Evolutionary conservation across 2,329 filamentous ascomycete species (phyloP).

Genomic region (Periglandula ipomoeae): DNA sequence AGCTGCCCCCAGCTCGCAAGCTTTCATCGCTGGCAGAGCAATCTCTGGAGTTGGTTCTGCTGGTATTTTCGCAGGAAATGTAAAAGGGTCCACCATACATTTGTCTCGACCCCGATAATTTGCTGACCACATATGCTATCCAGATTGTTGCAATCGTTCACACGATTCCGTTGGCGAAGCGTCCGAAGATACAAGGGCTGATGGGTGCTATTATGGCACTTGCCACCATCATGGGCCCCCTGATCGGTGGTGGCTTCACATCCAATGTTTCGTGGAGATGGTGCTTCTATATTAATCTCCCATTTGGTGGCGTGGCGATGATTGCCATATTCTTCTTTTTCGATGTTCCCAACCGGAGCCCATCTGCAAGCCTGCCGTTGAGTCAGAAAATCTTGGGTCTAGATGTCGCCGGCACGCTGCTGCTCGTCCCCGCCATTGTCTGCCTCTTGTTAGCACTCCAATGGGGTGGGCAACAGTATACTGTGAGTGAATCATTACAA

Average conservation of each 20-base stretch:
- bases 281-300: constrained; percentile 23
- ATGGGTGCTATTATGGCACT: background rate
- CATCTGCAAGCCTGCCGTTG: background rate
- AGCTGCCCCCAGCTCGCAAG: constrained; percentile 24
- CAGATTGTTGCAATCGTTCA: no score
- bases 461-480: constrained; percentile 30
- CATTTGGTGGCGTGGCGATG: constrained; percentile 14
- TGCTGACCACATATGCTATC: no score
- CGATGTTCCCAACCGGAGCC: constrained; percentile 16
- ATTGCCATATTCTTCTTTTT: constrained; percentile 22
- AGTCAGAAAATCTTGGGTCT: constrained; percentile 10
- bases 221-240: background rate
- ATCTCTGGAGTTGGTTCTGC: constrained; percentile 34
- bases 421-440: constrained; percentile 22
- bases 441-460: constrained; percentile 38
- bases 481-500: no score
- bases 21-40: constrained; percentile 37
- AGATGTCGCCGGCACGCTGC: constrained; percentile 23
- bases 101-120: no score
- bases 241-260: constrained; percentile 6
- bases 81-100: no score
- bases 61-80: constrained; percentile 34
- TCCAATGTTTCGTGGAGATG: constrained; percentile 21
- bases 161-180: constrained; percentile 24
- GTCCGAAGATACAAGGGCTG: background rate